Base-by-base conservation (phyloP, 2,329 filamentous ascomycete genomes). In the Fusarium xylarioides region DNA sequence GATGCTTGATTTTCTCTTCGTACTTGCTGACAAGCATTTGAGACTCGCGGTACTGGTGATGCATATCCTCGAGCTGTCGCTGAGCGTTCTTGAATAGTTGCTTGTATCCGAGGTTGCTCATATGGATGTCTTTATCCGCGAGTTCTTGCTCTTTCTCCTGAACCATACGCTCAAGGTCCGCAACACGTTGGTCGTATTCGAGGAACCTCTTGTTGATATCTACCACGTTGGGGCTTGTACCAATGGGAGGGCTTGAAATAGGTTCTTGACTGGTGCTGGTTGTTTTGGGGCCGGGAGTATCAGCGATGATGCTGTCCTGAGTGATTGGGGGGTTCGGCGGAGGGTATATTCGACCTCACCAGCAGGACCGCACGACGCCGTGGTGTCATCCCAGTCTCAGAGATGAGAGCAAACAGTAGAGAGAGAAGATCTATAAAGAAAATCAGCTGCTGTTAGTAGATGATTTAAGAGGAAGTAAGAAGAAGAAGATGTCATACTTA, bases 321-420 rank as follows among this genome's bases (percentile, higher is more conserved):
- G n/a, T n/a, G n/a, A n/a, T n/a, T n/a, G n/a, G n/a, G n/a, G n/a
- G n/a, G n/a, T n/a, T n/a, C n/a, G n/a, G n/a, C n/a, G n/a, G n/a
- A 49, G 44, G 44, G 9, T 10, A 6, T n/a, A 30, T 47, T 21
- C 19, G 30, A 11, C 44, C 26, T 16, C 44, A 2, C 4, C 23
- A 1, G 11, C 10, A 21, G 10, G 11, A 30, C 26, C 4, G 19
- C 11, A 16, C n/a, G 44, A n/a, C 3, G 19, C 26, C 26, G 30
- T 47, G 3, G 4, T 30, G 3, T 16, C 1, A 16, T 16, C 19
- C 4, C 30, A n/a, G 7, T 30, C 26, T 49, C 3, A 16, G 46
- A 4, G 11, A n/a, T 0, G n/a, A n/a, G 44, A 47, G 44, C 0
- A 14, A 19, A 19, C 1, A 28, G 0, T 10, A 46, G 6, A 11